Conservation (phyloP, 805 yeast genomes). For the Cyberlindnera nakhonratchasimensis region DNA sequence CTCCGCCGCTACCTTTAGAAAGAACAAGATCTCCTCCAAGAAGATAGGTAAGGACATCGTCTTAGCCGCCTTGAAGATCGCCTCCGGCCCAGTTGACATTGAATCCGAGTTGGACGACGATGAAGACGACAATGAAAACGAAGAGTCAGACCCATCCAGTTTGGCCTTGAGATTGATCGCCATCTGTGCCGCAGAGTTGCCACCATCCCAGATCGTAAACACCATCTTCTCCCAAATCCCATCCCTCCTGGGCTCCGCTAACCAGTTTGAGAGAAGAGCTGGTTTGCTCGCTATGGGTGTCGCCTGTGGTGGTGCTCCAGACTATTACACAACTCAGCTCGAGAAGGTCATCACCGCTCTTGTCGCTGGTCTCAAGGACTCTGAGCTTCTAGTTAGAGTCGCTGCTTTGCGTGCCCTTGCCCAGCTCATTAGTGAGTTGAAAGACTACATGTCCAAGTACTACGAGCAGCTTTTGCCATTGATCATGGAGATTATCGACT, state of each 20-base stretch:
- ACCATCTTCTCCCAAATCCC: slow-evolving; percentile 70
- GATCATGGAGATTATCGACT: slow-evolving; percentile 81
- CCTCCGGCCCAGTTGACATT: slow-evolving; percentile 79
- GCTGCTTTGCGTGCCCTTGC: slow-evolving; percentile 83
- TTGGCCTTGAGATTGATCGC: slow-evolving; percentile 80
- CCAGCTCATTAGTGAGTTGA: slow-evolving; percentile 77
- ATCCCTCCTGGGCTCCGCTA: slow-evolving; percentile 54
- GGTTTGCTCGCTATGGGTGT: slow-evolving; percentile 78
- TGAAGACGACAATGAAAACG: slow-evolving; percentile 90
- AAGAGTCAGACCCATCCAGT: slow-evolving; percentile 76
- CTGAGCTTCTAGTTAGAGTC: slow-evolving; percentile 69
- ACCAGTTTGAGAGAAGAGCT: slow-evolving; percentile 81
- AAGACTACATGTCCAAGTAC: slow-evolving; percentile 77
- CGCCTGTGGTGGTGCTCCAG: slow-evolving; percentile 92
- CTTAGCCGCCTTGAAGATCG: slow-evolving; percentile 66
- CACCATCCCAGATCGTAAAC: slow-evolving; percentile 86
- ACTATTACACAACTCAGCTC: slow-evolving; percentile 74
- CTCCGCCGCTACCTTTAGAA: slow-evolving; percentile 74
- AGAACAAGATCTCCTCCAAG: slow-evolving; percentile 71
- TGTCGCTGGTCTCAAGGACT: slow-evolving; percentile 72
- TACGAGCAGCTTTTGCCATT: slow-evolving; percentile 83
- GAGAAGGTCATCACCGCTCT: slow-evolving; percentile 69
- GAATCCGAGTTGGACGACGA: slow-evolving; percentile 72
- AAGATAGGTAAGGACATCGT: slow-evolving; percentile 83
- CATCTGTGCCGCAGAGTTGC: slow-evolving; percentile 75